Base-by-base conservation (phyloP, 768 basidiomycete species). In the Cystofilobasidium ferigula region DNA sequence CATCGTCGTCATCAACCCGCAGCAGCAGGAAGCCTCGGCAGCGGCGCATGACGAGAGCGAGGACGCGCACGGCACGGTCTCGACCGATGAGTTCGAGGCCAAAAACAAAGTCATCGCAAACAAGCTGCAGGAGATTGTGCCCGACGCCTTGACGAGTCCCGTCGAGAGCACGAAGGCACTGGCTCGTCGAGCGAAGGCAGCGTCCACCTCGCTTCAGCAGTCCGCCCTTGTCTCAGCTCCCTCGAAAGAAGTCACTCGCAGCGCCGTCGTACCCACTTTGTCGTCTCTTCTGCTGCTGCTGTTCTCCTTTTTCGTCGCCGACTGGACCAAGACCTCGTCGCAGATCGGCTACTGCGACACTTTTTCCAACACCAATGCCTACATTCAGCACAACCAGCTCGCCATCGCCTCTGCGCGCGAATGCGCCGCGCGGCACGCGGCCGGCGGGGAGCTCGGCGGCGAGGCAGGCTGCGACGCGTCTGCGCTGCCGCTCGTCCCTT, bases 321-420 rank as follows among this genome's bases (percentile, higher is more conserved):
- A 68, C 20, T 68, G 48, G 53, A 59, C 53, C 4, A n/a, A 61
- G 26, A 28, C 45, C 13, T 62, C 67, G 20, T 40, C 61, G 14
- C 35, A 70, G 3, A 54, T 74, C 51, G 78, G 78, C 1, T 79
- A 72, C 71, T 79, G 78, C 72, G 77, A 79, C 67, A 63, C 76
- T 0, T 65, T 45, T 24, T 61, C 70, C 3, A 43, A 32, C 5
- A 71, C 73, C 38, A 78, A 78, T 69, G 48, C 72, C 24, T 60
- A 74, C 57, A 57, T 76, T 28, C 47, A 70, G 2, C 16, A 40
- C 0, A 72, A 73, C 4, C 65, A 71, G 24, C n/a, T 38, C n/a
- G 58, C 62, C 3, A 59, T 56, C 43, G 68, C 69, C 10, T 51
- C 72, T 1, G 70, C 72, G 67, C 62, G 73, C 66, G 30, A 64